These are phyloP conservation scores for Starmerella stellata DNA, from an alignment of 805 yeast species.

Conservation along the genomic window DNA sequence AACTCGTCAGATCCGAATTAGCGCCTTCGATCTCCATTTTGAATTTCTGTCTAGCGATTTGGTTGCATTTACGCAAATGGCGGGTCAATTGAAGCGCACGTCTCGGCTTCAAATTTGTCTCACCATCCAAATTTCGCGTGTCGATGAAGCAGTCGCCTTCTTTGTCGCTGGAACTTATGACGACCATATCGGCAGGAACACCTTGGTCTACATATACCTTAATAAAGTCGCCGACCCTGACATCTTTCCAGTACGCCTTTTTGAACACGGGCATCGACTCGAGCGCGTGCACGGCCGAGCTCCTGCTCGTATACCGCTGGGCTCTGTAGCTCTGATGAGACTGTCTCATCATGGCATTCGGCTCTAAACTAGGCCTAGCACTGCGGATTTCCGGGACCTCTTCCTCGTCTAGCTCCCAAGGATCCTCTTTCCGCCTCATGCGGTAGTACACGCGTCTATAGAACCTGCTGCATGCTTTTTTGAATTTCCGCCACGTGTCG, in stretches of 20 bases:
- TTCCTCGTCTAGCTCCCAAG: constrained; percentile 19
- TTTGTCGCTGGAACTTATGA: constrained; percentile 48
- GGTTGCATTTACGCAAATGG: constrained; percentile 36
- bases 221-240: constrained; percentile 56
- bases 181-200: constrained; percentile 57
- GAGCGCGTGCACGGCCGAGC: background rate
- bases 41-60: constrained; percentile 39
- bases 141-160: constrained; percentile 56
- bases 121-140: constrained; percentile 57
- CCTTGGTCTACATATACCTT: constrained; percentile 53
- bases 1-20: constrained; percentile 43
- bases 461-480: constrained; percentile 29
- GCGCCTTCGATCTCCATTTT: constrained; percentile 58
- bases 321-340: background rate
- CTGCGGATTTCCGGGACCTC: constrained; percentile 12
- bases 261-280: constrained; percentile 22
- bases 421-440: constrained; percentile 9
- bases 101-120: constrained; percentile 51
- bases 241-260: constrained; percentile 49
- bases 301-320: background rate
- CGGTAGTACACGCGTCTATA: constrained; percentile 8
- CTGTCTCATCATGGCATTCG: background rate
- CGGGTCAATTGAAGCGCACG: constrained; percentile 37
- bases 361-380: background rate
- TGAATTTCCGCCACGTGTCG: constrained; percentile 49